These are phyloP conservation scores for Botryosphaeria dothidea DNA, from an alignment of 2,329 filamentous ascomycete species.

Conservation along the genomic window DNA sequence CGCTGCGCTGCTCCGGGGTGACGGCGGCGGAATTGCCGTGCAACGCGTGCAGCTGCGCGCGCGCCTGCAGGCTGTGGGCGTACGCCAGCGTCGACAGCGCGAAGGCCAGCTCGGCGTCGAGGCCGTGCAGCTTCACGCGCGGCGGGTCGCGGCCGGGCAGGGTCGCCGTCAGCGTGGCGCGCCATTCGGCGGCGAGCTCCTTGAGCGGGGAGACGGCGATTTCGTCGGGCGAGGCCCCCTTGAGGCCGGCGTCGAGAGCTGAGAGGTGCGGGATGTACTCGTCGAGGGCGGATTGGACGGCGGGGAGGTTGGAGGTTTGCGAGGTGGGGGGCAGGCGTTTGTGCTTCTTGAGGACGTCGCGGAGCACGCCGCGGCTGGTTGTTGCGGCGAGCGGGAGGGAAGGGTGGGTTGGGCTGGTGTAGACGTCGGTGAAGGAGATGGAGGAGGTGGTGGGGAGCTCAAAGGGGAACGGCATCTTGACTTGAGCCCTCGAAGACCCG, in stretches of 20 bases:
- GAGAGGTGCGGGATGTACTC: slow-evolving; percentile 83
- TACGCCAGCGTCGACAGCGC: slow-evolving; percentile 75
- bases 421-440: slow-evolving; percentile 76
- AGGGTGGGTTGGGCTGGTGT: slow-evolving; percentile 80
- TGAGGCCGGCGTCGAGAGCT: slow-evolving; percentile 67
- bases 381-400: slow-evolving; percentile 82
- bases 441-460: slow-evolving; percentile 85
- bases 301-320: slow-evolving; percentile 69
- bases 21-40: slow-evolving; percentile 61
- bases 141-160: slow-evolving; percentile 59
- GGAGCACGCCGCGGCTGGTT: slow-evolving; percentile 79
- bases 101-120: slow-evolving; percentile 85
- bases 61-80: slow-evolving; percentile 70
- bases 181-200: slow-evolving; percentile 75
- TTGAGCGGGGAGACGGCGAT: slow-evolving; percentile 69
- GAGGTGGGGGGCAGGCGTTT: slow-evolving; percentile 77
- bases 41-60: slow-evolving; percentile 70
- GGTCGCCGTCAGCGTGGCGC: slow-evolving; percentile 71
- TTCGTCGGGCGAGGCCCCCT: no score
- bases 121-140: slow-evolving; percentile 68
- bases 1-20: slow-evolving; percentile 64
- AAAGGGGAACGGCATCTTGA: slow-evolving; percentile 83
- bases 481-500: neutral
- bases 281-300: slow-evolving; percentile 68
- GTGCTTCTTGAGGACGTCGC: slow-evolving; percentile 82